Conservation (phyloP, 345 rosid genomes). For the Stellera chamaejasme region DNA sequence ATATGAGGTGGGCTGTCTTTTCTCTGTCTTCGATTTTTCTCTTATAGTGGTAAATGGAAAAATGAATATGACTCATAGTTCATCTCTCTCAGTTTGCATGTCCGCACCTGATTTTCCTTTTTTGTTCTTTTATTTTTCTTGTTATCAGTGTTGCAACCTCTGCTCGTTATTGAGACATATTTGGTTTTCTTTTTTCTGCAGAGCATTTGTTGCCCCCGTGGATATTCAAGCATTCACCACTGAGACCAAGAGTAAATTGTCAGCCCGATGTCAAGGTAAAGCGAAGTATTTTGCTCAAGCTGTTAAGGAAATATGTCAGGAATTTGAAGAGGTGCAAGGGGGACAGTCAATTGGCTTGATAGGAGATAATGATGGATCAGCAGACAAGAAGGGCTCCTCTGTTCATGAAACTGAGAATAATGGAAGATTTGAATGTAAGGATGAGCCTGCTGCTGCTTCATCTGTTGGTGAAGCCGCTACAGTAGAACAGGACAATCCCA, state of each 20-base stretch:
- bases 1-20: no score
- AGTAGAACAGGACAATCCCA: slow-evolving; percentile 26
- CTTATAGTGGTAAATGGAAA: no score
- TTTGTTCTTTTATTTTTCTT: not conserved
- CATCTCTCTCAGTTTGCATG: not conserved
- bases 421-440: slow-evolving; percentile 28
- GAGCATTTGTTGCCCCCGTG: slow-evolving; percentile 75
- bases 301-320: slow-evolving; percentile 71
- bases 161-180: not conserved
- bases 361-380: slow-evolving; percentile 33
- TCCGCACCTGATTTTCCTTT: not conserved
- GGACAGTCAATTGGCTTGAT: slow-evolving; percentile 33
- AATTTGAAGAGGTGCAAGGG: slow-evolving; percentile 61
- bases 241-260: slow-evolving; percentile 65
- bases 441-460: slow-evolving; percentile 18
- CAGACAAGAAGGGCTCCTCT: slow-evolving; percentile 28
- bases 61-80: no score
- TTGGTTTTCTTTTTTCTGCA: slow-evolving; percentile 27
- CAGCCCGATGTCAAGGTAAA: slow-evolving; percentile 61
- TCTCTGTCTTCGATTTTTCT: no score
- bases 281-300: slow-evolving; percentile 74
- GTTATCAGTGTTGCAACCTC: not conserved
- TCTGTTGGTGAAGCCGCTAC: slow-evolving; percentile 24
- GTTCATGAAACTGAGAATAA: slow-evolving; percentile 35
- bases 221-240: slow-evolving; percentile 76